phyloP scores from a whole-genome alignment of 805 yeast genomes.

The Saccharomycopsis capsularis region DNA sequence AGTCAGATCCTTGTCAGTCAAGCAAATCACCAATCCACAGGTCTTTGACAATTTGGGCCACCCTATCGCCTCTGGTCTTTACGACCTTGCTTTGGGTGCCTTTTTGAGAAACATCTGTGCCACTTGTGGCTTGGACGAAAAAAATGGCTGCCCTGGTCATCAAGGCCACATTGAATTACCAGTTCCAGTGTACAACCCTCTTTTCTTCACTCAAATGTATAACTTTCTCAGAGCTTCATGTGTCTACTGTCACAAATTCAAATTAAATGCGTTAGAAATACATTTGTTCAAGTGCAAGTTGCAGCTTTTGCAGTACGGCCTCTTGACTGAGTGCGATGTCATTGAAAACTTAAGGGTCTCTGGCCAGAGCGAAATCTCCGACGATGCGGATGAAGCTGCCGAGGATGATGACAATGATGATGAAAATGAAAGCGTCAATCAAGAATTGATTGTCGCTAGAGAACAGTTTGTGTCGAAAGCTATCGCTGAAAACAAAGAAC shows the following conservation, averaged over 20 bases:
- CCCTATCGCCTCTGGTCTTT: slow-evolving; percentile 88
- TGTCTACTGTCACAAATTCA: slow-evolving; percentile 83
- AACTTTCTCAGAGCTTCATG: slow-evolving; percentile 78
- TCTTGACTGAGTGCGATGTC: slow-evolving; percentile 68
- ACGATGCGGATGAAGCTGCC: slow-evolving; percentile 38
- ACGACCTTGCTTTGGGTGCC: slow-evolving; percentile 94
- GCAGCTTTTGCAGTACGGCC: slow-evolving; percentile 78
- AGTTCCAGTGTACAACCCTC: slow-evolving; percentile 88
- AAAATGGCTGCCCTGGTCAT: slow-evolving; percentile 88
- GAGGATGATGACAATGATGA: slow-evolving; percentile 31
- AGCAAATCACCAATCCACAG: slow-evolving; percentile 90
- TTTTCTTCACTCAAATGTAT: slow-evolving; percentile 88
- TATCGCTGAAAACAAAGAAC: slow-evolving; percentile 60
- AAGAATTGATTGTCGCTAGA: slow-evolving; percentile 52
- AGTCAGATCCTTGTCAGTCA: slow-evolving; percentile 80
- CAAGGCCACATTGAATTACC: slow-evolving; percentile 98
- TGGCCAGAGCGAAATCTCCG: slow-evolving; percentile 27
- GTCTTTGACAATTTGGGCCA: slow-evolving; percentile 96
- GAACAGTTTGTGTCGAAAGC: slow-evolving; percentile 70
- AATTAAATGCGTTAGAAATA: slow-evolving; percentile 58
- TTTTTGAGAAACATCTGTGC: slow-evolving; percentile 82
- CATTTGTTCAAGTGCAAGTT: slow-evolving; percentile 76
- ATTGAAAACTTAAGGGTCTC: slow-evolving; percentile 50
- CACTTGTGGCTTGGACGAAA: slow-evolving; percentile 93
- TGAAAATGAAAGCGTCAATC: slow-evolving; percentile 28